Base-by-base conservation (phyloP, 495 filamentous ascomycete species). In the Aspergillus coremiiformis region DNA sequence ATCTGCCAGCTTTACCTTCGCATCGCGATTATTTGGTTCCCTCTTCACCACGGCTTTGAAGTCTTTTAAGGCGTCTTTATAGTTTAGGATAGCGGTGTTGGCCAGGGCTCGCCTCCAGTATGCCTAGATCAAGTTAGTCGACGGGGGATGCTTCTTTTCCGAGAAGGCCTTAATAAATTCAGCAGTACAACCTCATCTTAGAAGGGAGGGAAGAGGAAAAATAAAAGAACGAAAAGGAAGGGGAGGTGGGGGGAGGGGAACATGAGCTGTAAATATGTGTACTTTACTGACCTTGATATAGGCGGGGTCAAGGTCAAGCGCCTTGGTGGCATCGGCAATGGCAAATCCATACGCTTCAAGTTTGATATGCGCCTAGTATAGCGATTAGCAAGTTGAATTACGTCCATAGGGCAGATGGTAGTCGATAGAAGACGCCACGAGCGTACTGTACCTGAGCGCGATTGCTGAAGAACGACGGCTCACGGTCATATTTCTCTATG, bases 71-170 rank as follows among this genome's bases (percentile, higher is more conserved):
- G 93, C 93, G 14, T 93, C 92, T 57, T 81, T 83, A 50, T 90
- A 87, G 64, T 84, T 85, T 14, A 96, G 72, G 51, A 96, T 95
- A 27, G 91, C 90, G 19, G 89, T 87, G 62, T 94, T 87, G 43
- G 90, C 89, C 14, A 94, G 82, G 24, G 91, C 93, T 65, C 93
- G 83, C 63, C 93, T 82, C 78, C 95, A 99, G 73, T 94, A 97
- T 26, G 93, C 94, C 87, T 96, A 67, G 1, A 61, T 55, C 30
- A 3, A 0, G 23, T 54, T 54, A 52, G 52, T 33, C 26, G 5
- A 15, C 37, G 2, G n/a, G 4, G 8, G 37, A 19, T 17, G 19
- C 26, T 21, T 47, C 5, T 2, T 15, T 4, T 23, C n/a, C 20
- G 8, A 15, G 8, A 8, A 9, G 14, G 5, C 12, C 11, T 12